These are phyloP conservation scores for Globisporangium ultimum DNA, from an alignment of 352 stramenopile species.

Conservation along the genomic window DNA sequence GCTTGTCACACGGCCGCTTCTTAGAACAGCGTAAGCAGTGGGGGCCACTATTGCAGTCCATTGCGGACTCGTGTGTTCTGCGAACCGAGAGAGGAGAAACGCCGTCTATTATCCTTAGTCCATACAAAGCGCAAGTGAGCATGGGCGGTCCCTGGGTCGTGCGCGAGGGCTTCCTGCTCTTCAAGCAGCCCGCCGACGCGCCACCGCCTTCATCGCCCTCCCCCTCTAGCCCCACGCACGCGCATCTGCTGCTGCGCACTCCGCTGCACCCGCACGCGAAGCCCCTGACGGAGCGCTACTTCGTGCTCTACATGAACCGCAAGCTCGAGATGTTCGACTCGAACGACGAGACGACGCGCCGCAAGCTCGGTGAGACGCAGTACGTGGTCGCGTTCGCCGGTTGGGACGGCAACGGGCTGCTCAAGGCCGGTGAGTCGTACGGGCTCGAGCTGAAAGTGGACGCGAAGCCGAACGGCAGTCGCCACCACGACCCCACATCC, in stretches of 20 bases:
- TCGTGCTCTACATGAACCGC: conserved; percentile 74
- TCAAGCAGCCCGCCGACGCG: conserved; percentile 11
- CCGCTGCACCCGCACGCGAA: neutral
- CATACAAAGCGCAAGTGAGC: neutral
- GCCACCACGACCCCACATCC: conserved; percentile 18
- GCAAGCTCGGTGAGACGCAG: conserved; percentile 29
- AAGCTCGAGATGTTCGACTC: conserved; percentile 75
- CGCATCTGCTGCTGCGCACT: neutral
- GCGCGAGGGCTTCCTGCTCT: conserved; percentile 54
- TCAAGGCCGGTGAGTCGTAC: conserved; percentile 69
- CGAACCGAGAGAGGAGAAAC: neutral
- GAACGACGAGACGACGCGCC: conserved; percentile 23
- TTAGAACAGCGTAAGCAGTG: conserved; percentile 1
- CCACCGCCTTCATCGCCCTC: conserved; percentile 12
- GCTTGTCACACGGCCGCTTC: conserved; percentile 6
- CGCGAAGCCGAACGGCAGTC: conserved; percentile 28
- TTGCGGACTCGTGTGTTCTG: neutral
- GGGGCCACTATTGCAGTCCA: conserved; percentile 3
- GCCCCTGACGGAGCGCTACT: conserved; percentile 51
- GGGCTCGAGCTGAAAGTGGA: conserved; percentile 78
- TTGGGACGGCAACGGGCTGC: conserved; percentile 68
- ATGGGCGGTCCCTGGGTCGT: conserved; percentile 58
- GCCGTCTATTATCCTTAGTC: neutral
- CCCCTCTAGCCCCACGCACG: conserved; percentile 6
- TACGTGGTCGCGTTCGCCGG: conserved; percentile 70